Base-by-base conservation (phyloP, 768 basidiomycete species). In the Panaeolus cyanescens region DNA sequence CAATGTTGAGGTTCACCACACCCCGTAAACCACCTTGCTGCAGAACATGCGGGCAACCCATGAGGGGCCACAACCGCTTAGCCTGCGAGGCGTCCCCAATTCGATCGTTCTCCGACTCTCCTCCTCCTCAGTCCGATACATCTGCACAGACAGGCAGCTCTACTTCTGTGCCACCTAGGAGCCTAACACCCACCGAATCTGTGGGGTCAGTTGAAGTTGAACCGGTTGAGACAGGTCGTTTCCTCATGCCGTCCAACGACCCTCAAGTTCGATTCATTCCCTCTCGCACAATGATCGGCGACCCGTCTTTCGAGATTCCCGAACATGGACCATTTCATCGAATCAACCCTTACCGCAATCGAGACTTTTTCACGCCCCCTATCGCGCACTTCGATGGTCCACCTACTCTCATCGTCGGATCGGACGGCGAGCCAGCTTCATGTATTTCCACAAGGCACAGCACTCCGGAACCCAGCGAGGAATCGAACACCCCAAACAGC, bases 1-100 rank as follows among this genome's bases (percentile, higher is more conserved):
- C 36, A 57, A 56, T 34, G 40, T 2, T 31, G 56, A 17, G 33
- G 20, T 20, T 37, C 20, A 34, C 56, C n/a, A 40, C 59, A n/a
- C 32, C 60, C 6, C 64, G 62, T 36, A 63, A 59, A 42, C 28
- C 56, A 17, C 67, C 62, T 4, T 62, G 59, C 34, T 67, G 67
- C 59, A 62, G 62, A 19, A 64, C 62, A 31, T 67, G 67, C 31
- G 57, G 57, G 5, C 50, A 56, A 19, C 64, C 60, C 20, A 67
- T 67, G 67, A 56, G 19, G 39, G 67, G 67, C 15, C 64, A 67
- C 39, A 65, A 39, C 25, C 45, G 45, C 25, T 28, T 50, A 15
- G 22, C 30, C 25, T 50, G 45, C 45, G 45, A 50, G 45, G 13
- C 45, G 17, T 28, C 45, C 13, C 45, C 45, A 4, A 50, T 13